Evolutionary conservation across 345 rosid species (phyloP), one percentile per base, ranked within the genome.

Genomic region (Aquilaria malaccensis): DNA sequence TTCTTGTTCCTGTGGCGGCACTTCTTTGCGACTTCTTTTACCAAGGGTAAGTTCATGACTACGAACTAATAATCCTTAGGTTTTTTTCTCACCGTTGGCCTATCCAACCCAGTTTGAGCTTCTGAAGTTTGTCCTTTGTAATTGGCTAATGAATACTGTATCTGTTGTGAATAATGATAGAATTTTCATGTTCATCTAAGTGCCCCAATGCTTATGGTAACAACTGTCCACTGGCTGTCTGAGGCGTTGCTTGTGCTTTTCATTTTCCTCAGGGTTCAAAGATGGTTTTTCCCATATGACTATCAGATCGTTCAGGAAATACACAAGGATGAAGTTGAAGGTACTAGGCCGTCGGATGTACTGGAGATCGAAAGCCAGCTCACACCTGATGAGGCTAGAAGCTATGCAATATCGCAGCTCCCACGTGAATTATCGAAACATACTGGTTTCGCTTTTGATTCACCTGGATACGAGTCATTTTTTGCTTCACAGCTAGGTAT

Each of bases 391-490:
- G 89, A 95, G 63, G 91, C 87, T 33, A 81, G 90, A 74, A 84
- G 89, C 91, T 81, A 80, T 14, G 97, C 94, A 14, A 66, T 95
- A 54, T 79, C 99, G 45, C 87, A 74, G 71, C 87, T 95, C 60
- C 98, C 99, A 3, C 74, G 95, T 50, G 98, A 88, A 70, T 58
- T 85, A 70, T 95, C 99, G 7, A 91, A 67, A 69, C 96, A 95
- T 74, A 91, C 90, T 11, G 99, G 99, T 2, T 95, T 91, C 56
- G 98, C 99, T 9, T 95, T 95, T 3, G 99, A 91, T 67, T 95
- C 99, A 1, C 99, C 99, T 2, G 99, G 96, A 13, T 95, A 88
- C 10, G 99, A 95, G 73, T 95, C 98, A 31, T 95, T 95, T 78
- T 95, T 95, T 14, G 99, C 99, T 11, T 67, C 97, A 33, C 96